Percentiles rank a stretch among this genome's conserved stretches.
phyloP scores from a whole-genome alignment of 768 basidiomycete species.

The Tricholoma sp. region DNA sequence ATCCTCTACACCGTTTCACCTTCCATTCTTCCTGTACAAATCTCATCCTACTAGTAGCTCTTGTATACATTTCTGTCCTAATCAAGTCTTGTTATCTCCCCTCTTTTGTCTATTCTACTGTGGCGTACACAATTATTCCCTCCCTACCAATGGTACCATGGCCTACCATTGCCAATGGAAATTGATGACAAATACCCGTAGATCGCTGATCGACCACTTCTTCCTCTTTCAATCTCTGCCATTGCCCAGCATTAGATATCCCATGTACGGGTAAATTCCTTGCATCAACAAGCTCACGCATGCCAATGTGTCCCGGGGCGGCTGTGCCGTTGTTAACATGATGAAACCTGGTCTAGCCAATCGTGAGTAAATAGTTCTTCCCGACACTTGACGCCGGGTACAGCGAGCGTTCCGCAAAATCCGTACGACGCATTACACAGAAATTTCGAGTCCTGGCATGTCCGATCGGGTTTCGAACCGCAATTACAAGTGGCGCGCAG shows the following conservation, averaged over 20 bases:
- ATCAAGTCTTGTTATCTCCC: no score
- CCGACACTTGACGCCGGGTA: constrained; percentile 4
- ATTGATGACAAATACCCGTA: constrained; percentile 5
- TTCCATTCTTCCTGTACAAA: constrained; percentile 1
- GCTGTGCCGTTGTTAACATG: neutral
- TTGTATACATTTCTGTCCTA: no score
- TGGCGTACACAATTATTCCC: neutral
- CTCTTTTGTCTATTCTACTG: neutral
- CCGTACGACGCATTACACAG: neutral
- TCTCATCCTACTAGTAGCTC: no score
- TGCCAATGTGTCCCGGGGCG: neutral
- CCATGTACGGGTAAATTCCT: no score
- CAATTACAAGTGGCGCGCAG: neutral
- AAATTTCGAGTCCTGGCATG: no score
- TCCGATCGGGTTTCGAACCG: constrained; percentile 7
- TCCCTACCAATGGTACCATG: no score
- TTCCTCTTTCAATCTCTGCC: no score
- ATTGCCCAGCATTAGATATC: no score
- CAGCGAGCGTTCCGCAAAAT: neutral
- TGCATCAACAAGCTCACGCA: no score
- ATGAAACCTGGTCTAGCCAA: neutral
- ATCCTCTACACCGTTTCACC: constrained; percentile 13
- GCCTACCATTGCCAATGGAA: no score
- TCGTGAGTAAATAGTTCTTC: neutral
- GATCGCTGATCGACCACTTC: neutral